These are phyloP conservation scores for Termitomyces heimii DNA, from an alignment of 768 basidiomycete genomes.

Conservation along the genomic window DNA sequence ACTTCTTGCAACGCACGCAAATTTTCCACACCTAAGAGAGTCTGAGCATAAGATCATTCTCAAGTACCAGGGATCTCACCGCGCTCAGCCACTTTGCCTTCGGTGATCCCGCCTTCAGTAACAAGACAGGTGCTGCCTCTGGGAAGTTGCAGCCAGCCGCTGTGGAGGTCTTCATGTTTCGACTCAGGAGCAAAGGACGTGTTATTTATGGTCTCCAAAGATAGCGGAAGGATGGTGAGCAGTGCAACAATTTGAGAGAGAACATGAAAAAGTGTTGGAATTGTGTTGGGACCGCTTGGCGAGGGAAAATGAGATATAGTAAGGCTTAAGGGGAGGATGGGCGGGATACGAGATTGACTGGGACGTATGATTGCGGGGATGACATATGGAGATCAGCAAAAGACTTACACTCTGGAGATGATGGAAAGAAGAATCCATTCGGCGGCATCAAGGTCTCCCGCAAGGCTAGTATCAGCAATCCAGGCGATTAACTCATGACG, in stretches of 20 bases:
- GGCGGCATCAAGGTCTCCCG: slow-evolving; percentile 61
- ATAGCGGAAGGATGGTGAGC: slow-evolving; percentile 49
- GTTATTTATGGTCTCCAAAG: slow-evolving; percentile 56
- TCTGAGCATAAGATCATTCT: neutral
- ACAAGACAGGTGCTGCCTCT: slow-evolving; percentile 52
- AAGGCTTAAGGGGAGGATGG: slow-evolving; percentile 62
- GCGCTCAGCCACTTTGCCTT: slow-evolving; percentile 58
- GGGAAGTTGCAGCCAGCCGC: slow-evolving; percentile 71
- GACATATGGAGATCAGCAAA: neutral
- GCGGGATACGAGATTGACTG: slow-evolving; percentile 63
- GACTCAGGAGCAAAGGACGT: slow-evolving; percentile 58
- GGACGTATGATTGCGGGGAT: neutral
- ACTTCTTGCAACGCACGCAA: slow-evolving; percentile 57
- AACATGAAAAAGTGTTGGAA: slow-evolving; percentile 47
- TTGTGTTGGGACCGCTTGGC: slow-evolving; percentile 13
- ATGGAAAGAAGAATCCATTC: slow-evolving; percentile 67
- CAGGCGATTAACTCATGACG: slow-evolving; percentile 59
- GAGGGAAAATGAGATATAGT: slow-evolving; percentile 60
- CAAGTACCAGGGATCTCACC: slow-evolving; percentile 27
- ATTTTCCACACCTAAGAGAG: slow-evolving; percentile 47
- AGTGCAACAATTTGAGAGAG: slow-evolving; percentile 58
- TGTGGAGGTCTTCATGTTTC: slow-evolving; percentile 64
- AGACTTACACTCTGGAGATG: slow-evolving; percentile 58
- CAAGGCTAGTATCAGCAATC: slow-evolving; percentile 68
- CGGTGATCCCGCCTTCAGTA: slow-evolving; percentile 60